A percentile compares a stretch with the other conserved stretches of the same genome.
These are phyloP conservation scores for Carex myosuroides DNA, from an alignment of 176 grass and related monocot genomes.

Conservation along the genomic window DNA sequence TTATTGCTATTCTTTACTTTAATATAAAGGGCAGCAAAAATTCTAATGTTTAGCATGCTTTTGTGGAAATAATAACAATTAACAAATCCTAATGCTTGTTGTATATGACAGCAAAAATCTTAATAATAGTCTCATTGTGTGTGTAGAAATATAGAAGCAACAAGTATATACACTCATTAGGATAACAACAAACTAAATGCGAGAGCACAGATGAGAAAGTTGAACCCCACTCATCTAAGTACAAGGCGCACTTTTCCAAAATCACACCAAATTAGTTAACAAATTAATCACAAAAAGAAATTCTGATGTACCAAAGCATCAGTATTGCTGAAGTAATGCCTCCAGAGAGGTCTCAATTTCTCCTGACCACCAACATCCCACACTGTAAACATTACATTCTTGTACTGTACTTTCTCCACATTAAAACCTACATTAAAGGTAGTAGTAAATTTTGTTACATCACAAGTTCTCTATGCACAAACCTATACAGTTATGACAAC, in stretches of 20 bases:
- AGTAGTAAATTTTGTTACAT: not conserved
- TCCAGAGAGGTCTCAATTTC: constrained; percentile 96
- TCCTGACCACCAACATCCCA: constrained; percentile 99
- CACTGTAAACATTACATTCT: constrained; percentile 97
- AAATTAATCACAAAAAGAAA: not conserved
- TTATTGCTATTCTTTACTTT: not conserved
- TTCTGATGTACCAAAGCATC: constrained; percentile 70
- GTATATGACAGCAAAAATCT: not conserved
- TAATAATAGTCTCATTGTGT: not conserved
- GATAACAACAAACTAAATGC: constrained; percentile 1
- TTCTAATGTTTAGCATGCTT: not conserved
- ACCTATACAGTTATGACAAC: not conserved
- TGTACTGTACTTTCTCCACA: constrained; percentile 98
- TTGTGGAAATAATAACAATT: not conserved
- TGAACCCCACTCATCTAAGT: not conserved
- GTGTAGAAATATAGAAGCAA: not conserved
- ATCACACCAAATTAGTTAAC: not conserved
- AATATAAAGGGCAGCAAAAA: not conserved
- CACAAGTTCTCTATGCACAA: not conserved
- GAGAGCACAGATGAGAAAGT: not conserved
- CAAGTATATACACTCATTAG: not conserved
- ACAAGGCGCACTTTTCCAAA: not conserved
- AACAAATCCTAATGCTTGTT: not conserved
- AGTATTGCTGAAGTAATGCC: constrained; percentile 98
- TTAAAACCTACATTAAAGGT: constrained; percentile 55